A percentile compares a stretch with the other conserved stretches of the same genome.
These are phyloP conservation scores for Calvatia gigantea DNA, from an alignment of 768 basidiomycete species.

Conservation along the genomic window DNA sequence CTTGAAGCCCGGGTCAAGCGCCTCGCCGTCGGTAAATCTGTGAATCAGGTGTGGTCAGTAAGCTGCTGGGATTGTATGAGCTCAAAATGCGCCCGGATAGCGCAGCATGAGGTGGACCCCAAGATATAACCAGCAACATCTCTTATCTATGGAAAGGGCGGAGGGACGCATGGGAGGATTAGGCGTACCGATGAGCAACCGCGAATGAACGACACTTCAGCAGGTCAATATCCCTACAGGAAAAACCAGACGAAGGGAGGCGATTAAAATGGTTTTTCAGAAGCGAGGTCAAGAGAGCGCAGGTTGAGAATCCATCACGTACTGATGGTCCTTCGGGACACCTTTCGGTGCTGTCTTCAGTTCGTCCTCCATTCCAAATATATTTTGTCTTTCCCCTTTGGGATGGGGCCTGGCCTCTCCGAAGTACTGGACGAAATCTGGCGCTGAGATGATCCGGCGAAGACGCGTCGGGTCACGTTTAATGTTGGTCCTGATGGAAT, in stretches of 20 bases:
- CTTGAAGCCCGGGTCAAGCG: constrained; percentile 62
- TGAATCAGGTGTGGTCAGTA: not conserved
- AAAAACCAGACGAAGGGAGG: not conserved
- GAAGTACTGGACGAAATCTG: constrained; percentile 74
- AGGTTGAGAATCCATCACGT: constrained; percentile 13
- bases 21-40: constrained; percentile 76
- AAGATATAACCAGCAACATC: not conserved
- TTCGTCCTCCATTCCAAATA: constrained; percentile 87
- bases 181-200: constrained; percentile 55
- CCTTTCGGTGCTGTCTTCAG: constrained; percentile 93
- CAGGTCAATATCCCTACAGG: constrained; percentile 83
- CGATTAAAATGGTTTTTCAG: not conserved
- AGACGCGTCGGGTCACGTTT: constrained; percentile 57
- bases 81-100: constrained; percentile 9
- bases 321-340: constrained; percentile 79
- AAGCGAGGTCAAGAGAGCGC: not conserved
- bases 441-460: constrained; percentile 59
- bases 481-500: constrained; percentile 51
- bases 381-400: constrained; percentile 61
- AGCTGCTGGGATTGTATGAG: not conserved
- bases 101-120: not conserved
- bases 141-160: too few relatives aligned
- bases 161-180: not conserved
- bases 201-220: constrained; percentile 79
- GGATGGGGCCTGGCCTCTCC: constrained; percentile 63